phyloP scores from a whole-genome alignment of 1,139 yeast genomes.

The Magnusiomyces suaveolens region DNA sequence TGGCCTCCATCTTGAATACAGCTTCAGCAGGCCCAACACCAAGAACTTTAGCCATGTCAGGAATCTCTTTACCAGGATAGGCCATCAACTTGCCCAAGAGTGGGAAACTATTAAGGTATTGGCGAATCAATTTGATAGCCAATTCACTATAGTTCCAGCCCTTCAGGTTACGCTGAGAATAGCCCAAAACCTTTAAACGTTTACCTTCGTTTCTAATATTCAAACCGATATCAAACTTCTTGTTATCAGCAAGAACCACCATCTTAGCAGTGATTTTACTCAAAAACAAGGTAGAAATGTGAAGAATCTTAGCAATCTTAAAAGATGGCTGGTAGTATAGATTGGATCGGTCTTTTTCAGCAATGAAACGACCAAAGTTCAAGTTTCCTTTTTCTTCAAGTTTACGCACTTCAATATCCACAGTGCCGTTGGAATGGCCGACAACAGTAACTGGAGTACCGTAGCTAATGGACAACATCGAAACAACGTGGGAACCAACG shows the following conservation, averaged over 20 bases:
- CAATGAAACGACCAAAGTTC: slow-evolving; percentile 27
- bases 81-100: slow-evolving; percentile 41
- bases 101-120: slow-evolving; percentile 56
- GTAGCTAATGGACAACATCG: slow-evolving; percentile 79
- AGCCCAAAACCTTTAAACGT: slow-evolving; percentile 80
- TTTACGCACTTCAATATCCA: slow-evolving; percentile 27
- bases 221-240: slow-evolving; percentile 67
- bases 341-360: slow-evolving; percentile 45
- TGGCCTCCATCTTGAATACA: slow-evolving; percentile 29
- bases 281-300: slow-evolving; percentile 53
- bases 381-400: slow-evolving; percentile 25
- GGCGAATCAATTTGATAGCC: slow-evolving; percentile 57
- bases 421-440: slow-evolving; percentile 38
- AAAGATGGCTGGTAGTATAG: slow-evolving; percentile 58
- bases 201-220: slow-evolving; percentile 75
- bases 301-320: slow-evolving; percentile 52
- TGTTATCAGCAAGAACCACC: slow-evolving; percentile 48
- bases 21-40: slow-evolving; percentile 37
- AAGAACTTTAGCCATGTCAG: slow-evolving; percentile 36
- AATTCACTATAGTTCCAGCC: slow-evolving; percentile 81
- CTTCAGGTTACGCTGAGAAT: slow-evolving; percentile 54
- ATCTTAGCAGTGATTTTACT: slow-evolving; percentile 70
- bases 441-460: slow-evolving; percentile 74
- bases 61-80: slow-evolving; percentile 31
- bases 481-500: slow-evolving; percentile 57